Evolutionary conservation across 768 basidiomycete genomes (phyloP).

Genomic region (Tylopilus sp.): DNA sequence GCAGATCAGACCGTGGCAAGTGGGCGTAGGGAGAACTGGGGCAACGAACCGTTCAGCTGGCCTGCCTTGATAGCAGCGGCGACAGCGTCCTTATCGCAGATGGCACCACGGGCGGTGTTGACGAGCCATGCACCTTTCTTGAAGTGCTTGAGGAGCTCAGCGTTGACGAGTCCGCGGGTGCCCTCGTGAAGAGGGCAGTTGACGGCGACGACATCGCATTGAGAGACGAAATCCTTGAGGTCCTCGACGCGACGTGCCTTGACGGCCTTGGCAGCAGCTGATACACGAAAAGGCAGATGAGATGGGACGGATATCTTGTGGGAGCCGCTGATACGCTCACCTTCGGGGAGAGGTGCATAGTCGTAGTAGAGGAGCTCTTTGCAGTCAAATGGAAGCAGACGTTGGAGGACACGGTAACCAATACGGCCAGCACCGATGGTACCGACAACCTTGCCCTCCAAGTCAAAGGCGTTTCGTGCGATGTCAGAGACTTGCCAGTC

Average conservation of each 20-base stretch:
- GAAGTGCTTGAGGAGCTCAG: constrained; percentile 80
- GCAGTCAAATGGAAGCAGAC: constrained; percentile 78
- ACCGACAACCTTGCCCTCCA: constrained; percentile 89
- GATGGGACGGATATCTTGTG: not conserved
- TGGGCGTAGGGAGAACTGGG: not conserved
- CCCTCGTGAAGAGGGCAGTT: constrained; percentile 88
- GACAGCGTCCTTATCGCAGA: constrained; percentile 82
- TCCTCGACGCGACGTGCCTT: constrained; percentile 73
- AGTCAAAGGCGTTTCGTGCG: constrained; percentile 80
- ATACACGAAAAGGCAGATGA: not conserved
- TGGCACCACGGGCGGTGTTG: constrained; percentile 91
- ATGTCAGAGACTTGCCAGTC: constrained; percentile 86
- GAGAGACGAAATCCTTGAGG: constrained; percentile 56
- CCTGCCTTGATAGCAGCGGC: constrained; percentile 73
- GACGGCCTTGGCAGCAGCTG: constrained; percentile 63
- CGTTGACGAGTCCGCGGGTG: constrained; percentile 76
- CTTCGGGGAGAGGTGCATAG: constrained; percentile 67
- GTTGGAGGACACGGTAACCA: constrained; percentile 83
- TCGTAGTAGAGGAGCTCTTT: constrained; percentile 92
- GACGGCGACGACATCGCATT: constrained; percentile 82
- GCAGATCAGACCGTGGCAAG: not conserved
- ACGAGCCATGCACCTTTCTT: constrained; percentile 92
- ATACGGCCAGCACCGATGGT: constrained; percentile 85
- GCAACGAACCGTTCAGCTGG: constrained; percentile 53
- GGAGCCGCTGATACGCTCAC: constrained; percentile 26